Evolutionary conservation across 768 basidiomycete genomes (phyloP).

Genomic region (Xerocomus potaroensis): DNA sequence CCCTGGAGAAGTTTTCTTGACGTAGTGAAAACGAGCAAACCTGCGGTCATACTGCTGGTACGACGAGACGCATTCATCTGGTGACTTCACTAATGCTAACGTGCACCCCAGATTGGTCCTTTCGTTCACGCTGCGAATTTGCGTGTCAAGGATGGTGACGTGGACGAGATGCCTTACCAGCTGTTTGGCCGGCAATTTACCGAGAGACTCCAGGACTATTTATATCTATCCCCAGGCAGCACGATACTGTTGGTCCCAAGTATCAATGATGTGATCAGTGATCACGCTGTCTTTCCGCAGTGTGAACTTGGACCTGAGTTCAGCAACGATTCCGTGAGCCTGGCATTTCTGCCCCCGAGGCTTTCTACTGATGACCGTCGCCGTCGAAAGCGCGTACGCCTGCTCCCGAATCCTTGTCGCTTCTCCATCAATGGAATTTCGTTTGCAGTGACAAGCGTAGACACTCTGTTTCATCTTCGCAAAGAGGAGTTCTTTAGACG

Average conservation of each 20-base stretch:
- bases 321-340: slow-evolving; percentile 49
- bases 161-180: slow-evolving; percentile 56
- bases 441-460: slow-evolving; percentile 80
- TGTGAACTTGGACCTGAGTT: slow-evolving; percentile 47
- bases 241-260: slow-evolving; percentile 79
- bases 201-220: slow-evolving; percentile 49
- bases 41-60: slow-evolving; percentile 78
- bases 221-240: slow-evolving; percentile 61
- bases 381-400: slow-evolving; percentile 58
- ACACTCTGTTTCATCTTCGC: slow-evolving; percentile 83
- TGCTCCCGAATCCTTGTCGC: slow-evolving; percentile 82
- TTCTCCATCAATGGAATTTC: slow-evolving; percentile 83
- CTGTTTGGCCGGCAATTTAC: slow-evolving; percentile 69
- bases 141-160: slow-evolving; percentile 68
- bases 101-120: slow-evolving; percentile 68
- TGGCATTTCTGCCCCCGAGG: neutral
- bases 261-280: slow-evolving; percentile 72
- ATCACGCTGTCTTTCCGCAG: slow-evolving; percentile 86
- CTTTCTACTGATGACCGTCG: neutral
- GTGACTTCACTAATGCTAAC: neutral
- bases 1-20: slow-evolving; percentile 63
- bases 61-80: slow-evolving; percentile 8
- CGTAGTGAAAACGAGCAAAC: slow-evolving; percentile 59
- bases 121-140: slow-evolving; percentile 82
- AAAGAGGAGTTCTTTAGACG: slow-evolving; percentile 76